phyloP scores from a whole-genome alignment of 2,329 filamentous ascomycete genomes.

The Calonectria pauciramosa region DNA sequence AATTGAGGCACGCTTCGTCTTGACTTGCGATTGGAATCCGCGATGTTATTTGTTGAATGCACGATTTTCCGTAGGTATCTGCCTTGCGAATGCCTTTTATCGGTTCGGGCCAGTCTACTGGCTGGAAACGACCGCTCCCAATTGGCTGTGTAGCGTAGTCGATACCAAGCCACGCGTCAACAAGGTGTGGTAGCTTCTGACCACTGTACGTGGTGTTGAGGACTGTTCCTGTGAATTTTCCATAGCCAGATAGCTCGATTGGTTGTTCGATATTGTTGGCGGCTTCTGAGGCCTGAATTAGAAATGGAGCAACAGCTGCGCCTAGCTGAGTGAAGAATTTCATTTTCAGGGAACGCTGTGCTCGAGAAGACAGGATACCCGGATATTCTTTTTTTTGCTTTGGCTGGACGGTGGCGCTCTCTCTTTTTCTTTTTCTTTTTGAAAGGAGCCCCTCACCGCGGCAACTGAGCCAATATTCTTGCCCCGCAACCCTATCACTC shows the following conservation, averaged over 20 bases:
- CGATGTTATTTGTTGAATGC: slow-evolving; percentile 53
- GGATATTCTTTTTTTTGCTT: not conserved
- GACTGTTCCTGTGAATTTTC: slow-evolving; percentile 36
- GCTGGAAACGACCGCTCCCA: slow-evolving; percentile 56
- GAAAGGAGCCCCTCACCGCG: not conserved
- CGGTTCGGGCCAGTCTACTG: slow-evolving; percentile 54
- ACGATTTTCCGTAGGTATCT: slow-evolving; percentile 56
- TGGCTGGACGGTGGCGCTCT: not conserved
- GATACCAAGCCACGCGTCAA: slow-evolving; percentile 64
- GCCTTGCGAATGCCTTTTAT: slow-evolving; percentile 58
- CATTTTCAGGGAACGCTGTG: slow-evolving; percentile 21
- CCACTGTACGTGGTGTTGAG: slow-evolving; percentile 35
- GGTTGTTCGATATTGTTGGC: slow-evolving; percentile 17
- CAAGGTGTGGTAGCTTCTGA: slow-evolving; percentile 33
- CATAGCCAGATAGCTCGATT: slow-evolving; percentile 36
- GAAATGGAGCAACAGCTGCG: slow-evolving; percentile 30
- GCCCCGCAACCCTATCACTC: not conserved
- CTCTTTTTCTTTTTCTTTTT: not conserved
- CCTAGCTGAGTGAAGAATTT: slow-evolving; percentile 30
- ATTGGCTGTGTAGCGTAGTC: slow-evolving; percentile 60
- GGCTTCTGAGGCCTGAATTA: slow-evolving; percentile 15
- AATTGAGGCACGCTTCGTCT: slow-evolving; percentile 55
- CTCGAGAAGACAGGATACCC: not conserved
- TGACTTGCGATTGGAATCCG: slow-evolving; percentile 38
- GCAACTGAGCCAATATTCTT: not conserved